Evolutionary conservation across 1,284 basidiomycete genomes (phyloP), one percentile per base, ranked within the genome.

Genomic region (Marasmius tenuissimus): DNA sequence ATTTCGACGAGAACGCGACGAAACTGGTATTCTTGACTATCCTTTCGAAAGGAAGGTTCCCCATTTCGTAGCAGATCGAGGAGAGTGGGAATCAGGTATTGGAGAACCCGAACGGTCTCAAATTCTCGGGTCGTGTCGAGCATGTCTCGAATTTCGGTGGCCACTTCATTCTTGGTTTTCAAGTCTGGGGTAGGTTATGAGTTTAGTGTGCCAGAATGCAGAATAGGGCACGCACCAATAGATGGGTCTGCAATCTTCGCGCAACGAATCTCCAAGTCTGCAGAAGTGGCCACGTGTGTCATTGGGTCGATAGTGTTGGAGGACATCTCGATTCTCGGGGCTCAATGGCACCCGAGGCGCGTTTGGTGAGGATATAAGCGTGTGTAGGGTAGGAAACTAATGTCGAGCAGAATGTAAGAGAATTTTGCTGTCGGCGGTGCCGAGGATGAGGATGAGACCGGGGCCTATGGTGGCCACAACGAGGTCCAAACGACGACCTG

Each of bases 1-100:
- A 96, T 93, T 70, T 97, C 93, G 63, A 97, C 81, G 12, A 97
- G 82, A 42, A 91, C 86, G 66, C 92, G 88, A 53, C 96, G 90
- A 72, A 96, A 93, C 67, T 89, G 86, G 77, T 91, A 96, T 74
- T 98, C 97, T 16, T 85, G 74, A 14, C 86, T 84, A 65, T 95
- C 93, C 70, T 90, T 93, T 52, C 86, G 83, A 69, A 92, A 89
- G 1, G 92, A 86, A 22, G 89, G 85, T 66, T 93, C 89, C 57
- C 90, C 91, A 22, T 87, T 88, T 37, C 87, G 85, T 45, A 98
- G 82, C 34, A 96, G 83, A 65, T 92, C 87, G 42, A 94, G 82
- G 57, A 96, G 81, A 39, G 91, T 87, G 11, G 94, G 93, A 48
- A 98, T 86, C 71, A 92, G 85, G 64, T 85, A 84, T 6, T 86